These are phyloP conservation scores for Ganoderma meredithae DNA, from an alignment of 1,284 basidiomycete genomes.

Conservation along the genomic window DNA sequence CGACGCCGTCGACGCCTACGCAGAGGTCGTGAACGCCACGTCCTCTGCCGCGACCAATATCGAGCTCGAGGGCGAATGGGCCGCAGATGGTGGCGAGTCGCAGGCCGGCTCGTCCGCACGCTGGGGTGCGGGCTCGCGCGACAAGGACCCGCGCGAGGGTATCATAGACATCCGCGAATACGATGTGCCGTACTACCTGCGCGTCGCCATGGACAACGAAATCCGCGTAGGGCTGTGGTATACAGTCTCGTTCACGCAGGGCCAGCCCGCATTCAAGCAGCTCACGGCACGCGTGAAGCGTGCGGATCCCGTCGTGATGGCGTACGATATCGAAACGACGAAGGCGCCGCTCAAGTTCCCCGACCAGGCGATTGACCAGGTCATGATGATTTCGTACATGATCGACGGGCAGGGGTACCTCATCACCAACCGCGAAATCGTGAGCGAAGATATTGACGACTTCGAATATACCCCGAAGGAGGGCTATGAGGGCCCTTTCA, in stretches of 20 bases:
- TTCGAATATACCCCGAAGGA: constrained; percentile 99
- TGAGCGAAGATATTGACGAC: constrained; percentile 97
- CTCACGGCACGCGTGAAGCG: constrained; percentile 93
- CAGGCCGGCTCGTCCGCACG: constrained; percentile 40
- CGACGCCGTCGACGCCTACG: constrained; percentile 96
- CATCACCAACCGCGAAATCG: constrained; percentile 98
- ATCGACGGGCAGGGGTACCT: constrained; percentile 96
- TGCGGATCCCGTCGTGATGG: constrained; percentile 99
- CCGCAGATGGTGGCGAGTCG: constrained; percentile 53
- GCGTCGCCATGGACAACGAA: constrained; percentile 98
- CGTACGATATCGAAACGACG: constrained; percentile 98
- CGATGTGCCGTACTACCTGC: constrained; percentile 97
- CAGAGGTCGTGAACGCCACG: constrained; percentile 92
- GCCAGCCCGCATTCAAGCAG: constrained; percentile 78
- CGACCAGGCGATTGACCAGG: constrained; percentile 94
- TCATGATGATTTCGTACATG: constrained; percentile 99
- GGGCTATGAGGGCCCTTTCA: constrained; percentile 98
- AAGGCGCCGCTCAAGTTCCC: constrained; percentile 99
- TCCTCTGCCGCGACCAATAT: constrained; percentile 65
- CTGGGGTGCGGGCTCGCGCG: constrained; percentile 47
- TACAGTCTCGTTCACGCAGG: constrained; percentile 83
- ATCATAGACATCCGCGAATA: constrained; percentile 97
- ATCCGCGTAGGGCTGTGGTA: constrained; percentile 99
- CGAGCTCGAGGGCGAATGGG: constrained; percentile 75
- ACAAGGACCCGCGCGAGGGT: constrained; percentile 86